Conservation (phyloP, 1,139 yeast genomes). For the Taphrina pruni region DNA sequence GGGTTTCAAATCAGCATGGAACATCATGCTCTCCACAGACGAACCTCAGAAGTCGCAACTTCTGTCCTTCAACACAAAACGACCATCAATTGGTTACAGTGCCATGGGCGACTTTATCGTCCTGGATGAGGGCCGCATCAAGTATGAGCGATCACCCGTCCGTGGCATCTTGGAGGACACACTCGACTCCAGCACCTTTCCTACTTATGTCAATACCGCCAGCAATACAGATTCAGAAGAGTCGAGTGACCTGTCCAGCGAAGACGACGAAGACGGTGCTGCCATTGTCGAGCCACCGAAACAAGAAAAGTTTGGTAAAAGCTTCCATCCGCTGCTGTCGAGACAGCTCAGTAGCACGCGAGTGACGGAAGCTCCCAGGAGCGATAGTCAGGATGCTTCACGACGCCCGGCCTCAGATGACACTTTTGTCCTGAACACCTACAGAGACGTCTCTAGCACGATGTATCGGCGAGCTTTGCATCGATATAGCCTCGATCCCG, state of each 20-base stretch:
- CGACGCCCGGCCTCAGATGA: constrained; percentile 15
- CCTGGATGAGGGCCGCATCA: constrained; percentile 20
- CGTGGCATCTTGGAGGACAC: constrained; percentile 9
- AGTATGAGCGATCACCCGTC: constrained; percentile 11
- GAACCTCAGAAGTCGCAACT: constrained; percentile 1
- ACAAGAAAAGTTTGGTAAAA: constrained; percentile 1
- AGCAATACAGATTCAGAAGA: neutral
- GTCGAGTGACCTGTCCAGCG: neutral
- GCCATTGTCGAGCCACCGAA: neutral
- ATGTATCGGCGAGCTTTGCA: constrained; percentile 72
- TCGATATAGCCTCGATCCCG: constrained; percentile 78
- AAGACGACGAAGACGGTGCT: neutral
- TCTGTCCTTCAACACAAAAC: neutral
- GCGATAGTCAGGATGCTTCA: neutral
- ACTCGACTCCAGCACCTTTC: constrained; percentile 14
- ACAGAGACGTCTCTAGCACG: constrained; percentile 61
- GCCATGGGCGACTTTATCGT: constrained; percentile 23
- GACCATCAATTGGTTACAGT: constrained; percentile 9
- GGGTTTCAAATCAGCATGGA: constrained; percentile 3
- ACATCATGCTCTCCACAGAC: constrained; percentile 3
- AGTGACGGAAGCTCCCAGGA: neutral
- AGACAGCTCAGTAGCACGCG: constrained; percentile 16
- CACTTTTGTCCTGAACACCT: constrained; percentile 52
- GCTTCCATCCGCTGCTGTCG: constrained; percentile 7
- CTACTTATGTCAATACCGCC: constrained; percentile 11